phyloP scores from a whole-genome alignment of 1,284 basidiomycete genomes.

The Trichosporon asahii region DNA sequence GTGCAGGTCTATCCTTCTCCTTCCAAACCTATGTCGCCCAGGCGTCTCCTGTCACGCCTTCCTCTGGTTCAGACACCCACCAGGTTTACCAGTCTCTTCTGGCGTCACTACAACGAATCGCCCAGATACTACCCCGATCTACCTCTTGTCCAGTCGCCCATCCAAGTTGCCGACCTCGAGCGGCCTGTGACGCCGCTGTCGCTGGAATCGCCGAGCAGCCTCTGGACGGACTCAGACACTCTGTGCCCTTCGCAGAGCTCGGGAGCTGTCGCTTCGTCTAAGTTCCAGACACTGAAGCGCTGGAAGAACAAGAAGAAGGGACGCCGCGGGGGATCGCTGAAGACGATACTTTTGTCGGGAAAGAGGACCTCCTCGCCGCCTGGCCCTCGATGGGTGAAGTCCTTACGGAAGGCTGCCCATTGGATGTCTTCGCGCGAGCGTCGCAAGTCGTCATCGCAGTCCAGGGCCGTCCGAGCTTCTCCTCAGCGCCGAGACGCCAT shows the following conservation, averaged over 20 bases:
- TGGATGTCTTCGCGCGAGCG: not conserved
- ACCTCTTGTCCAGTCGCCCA: not conserved
- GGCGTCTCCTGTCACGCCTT: too few species aligned
- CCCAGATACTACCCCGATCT: not conserved
- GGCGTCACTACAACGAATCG: not conserved
- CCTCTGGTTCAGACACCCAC: not conserved
- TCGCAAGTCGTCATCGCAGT: not conserved
- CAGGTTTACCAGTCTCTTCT: not conserved
- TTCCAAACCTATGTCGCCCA: too few species aligned
- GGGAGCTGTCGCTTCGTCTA: too few species aligned
- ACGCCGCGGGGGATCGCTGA: not conserved
- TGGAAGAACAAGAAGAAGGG: not conserved
- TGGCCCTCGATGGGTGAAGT: not conserved
- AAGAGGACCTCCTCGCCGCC: not conserved
- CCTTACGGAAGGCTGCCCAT: not conserved
- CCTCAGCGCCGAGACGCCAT: not conserved
- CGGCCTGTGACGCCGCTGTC: not conserved
- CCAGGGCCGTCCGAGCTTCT: not conserved
- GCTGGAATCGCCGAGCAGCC: not conserved
- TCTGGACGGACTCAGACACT: not conserved
- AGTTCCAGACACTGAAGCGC: not conserved
- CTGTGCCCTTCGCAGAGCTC: not conserved
- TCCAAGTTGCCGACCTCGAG: not conserved
- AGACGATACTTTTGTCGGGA: not conserved
- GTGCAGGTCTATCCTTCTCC: too few species aligned